A percentile compares a stretch with the other conserved stretches of the same genome.
These are phyloP conservation scores for Coriaria nepalensis DNA, from an alignment of 306 rosid genomes.

Conservation along the genomic window DNA sequence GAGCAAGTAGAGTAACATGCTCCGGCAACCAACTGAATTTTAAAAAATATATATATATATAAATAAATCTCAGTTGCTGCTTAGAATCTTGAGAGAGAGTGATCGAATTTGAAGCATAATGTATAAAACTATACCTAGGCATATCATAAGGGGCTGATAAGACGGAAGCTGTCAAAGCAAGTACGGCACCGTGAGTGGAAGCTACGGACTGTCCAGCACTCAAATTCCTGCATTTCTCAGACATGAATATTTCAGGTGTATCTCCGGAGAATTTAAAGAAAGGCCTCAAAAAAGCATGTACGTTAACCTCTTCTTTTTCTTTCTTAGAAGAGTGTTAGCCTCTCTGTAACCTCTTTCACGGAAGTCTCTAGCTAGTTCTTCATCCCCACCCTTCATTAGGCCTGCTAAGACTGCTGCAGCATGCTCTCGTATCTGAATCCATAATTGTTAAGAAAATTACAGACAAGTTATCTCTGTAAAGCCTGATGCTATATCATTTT, in stretches of 20 bases:
- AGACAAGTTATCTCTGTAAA: too few species aligned
- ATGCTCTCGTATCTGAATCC: conserved; percentile 78
- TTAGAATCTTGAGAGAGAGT: too few species aligned
- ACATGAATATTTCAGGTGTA: too few species aligned
- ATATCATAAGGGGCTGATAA: conserved; percentile 93
- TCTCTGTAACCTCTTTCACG: conserved; percentile 66
- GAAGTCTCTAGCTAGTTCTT: conserved; percentile 72
- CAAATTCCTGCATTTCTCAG: conserved; percentile 45
- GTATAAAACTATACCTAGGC: conserved; percentile 47
- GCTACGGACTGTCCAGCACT: conserved; percentile 59
- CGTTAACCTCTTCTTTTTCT: conserved; percentile 64
- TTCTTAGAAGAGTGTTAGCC: conserved; percentile 49
- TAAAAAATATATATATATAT: conserved; percentile 11
- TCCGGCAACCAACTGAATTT: conserved; percentile 84
- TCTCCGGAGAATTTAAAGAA: too few species aligned
- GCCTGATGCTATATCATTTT: not conserved
- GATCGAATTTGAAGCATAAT: too few species aligned
- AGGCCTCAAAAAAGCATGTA: too few species aligned
- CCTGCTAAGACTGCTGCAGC: conserved; percentile 98
- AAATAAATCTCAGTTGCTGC: too few species aligned
- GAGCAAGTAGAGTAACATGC: conserved; percentile 84
- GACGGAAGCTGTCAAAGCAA: conserved; percentile 85
- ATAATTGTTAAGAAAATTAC: too few species aligned
- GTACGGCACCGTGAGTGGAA: conserved; percentile 80
- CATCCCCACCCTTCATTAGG: conserved; percentile 96